These are phyloP conservation scores for Prunus mira DNA, from an alignment of 306 rosid species.

Conservation along the genomic window DNA sequence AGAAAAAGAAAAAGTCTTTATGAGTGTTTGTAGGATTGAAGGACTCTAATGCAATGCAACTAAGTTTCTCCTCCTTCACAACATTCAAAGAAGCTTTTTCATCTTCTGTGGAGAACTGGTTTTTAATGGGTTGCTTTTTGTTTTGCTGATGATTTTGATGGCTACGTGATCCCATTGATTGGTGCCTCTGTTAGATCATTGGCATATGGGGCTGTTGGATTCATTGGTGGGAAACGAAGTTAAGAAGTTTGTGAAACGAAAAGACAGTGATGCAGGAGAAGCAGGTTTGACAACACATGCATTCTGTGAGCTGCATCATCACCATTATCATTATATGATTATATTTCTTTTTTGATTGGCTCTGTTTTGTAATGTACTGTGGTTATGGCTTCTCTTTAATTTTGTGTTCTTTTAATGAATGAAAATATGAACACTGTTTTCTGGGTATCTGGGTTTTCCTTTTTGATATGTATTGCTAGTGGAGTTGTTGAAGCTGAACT, in stretches of 20 bases:
- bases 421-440: background rate
- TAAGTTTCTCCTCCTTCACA: background rate
- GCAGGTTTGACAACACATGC: constrained; percentile 45
- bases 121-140: background rate
- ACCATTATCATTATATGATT: background rate
- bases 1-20: background rate
- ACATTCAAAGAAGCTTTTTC: background rate
- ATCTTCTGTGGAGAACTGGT: background rate
- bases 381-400: background rate
- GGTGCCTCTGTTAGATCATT: constrained; percentile 15
- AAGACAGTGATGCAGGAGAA: constrained; percentile 97
- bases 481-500: background rate
- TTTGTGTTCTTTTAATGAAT: background rate
- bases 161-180: constrained; percentile 1
- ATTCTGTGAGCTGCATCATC: background rate
- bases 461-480: background rate
- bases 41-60: constrained; percentile 11
- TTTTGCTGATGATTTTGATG: background rate
- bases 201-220: constrained; percentile 57
- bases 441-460: background rate
- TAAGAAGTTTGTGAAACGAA: constrained; percentile 60
- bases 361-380: background rate
- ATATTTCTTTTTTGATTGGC: background rate
- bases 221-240: constrained; percentile 44
- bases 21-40: background rate